Percentiles rank a stretch among this genome's conserved stretches.
phyloP scores from a whole-genome alignment of 371 early-diverging fungal genomes.

The Parasitella parasitica region DNA sequence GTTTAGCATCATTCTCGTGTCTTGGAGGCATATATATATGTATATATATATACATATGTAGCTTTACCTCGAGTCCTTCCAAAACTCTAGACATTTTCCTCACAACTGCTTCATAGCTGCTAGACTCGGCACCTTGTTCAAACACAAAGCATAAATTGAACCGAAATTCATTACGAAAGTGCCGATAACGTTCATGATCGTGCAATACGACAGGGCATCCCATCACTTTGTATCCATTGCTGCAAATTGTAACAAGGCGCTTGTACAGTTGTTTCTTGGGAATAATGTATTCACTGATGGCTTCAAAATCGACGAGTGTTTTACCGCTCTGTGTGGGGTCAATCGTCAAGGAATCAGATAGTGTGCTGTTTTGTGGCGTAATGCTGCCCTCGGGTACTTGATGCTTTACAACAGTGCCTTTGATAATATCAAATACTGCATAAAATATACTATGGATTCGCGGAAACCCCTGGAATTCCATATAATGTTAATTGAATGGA shows the following conservation, averaged over 20 bases:
- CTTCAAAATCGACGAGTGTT: constrained; percentile 76
- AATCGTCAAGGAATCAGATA: not conserved
- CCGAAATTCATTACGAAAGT: constrained; percentile 73
- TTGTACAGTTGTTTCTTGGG: constrained; percentile 82
- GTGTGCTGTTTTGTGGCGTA: constrained; percentile 17
- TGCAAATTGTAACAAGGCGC: constrained; percentile 75
- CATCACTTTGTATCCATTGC: constrained; percentile 72
- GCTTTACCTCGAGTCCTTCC: constrained; percentile 71
- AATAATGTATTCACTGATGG: constrained; percentile 87
- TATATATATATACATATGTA: too few species aligned
- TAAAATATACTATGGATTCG: constrained; percentile 80
- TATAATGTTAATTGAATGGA: not conserved
- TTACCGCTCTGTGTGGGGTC: constrained; percentile 18
- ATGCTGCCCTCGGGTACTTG: constrained; percentile 85
- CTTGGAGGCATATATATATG: too few species aligned
- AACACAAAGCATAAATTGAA: constrained; percentile 93
- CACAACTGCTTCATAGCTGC: constrained; percentile 79
- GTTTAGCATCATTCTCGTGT: too few species aligned
- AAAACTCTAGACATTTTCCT: constrained; percentile 78
- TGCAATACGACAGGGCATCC: constrained; percentile 78
- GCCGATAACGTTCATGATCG: constrained; percentile 66
- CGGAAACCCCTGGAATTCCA: constrained; percentile 73
- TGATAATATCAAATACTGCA: constrained; percentile 80
- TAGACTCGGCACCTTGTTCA: constrained; percentile 71
- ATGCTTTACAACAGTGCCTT: constrained; percentile 82